Evolutionary conservation across 2,329 filamentous ascomycete genomes (phyloP).

Genomic region (Bipolaris cookei): DNA sequence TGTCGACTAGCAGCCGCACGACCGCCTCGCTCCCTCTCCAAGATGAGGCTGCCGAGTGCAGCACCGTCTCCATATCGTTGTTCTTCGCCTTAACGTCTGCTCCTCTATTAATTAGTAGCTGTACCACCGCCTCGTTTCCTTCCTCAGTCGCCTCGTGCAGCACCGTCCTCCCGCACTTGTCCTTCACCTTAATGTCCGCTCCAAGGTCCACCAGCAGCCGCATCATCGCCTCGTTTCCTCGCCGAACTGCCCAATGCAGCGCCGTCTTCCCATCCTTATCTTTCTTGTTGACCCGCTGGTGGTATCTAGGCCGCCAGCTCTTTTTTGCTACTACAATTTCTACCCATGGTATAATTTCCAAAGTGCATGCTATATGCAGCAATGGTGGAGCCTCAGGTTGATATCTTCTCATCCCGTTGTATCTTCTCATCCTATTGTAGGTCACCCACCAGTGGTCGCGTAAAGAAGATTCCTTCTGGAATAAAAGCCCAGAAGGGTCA

Average conservation of each 20-base stretch:
- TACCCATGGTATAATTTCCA: constrained; percentile 13
- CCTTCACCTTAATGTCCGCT: constrained; percentile 8
- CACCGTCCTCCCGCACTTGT: neutral
- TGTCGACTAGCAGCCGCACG: no score
- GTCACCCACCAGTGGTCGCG: neutral
- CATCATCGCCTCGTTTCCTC: neutral
- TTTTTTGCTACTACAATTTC: neutral
- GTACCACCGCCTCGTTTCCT: neutral
- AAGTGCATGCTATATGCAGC: neutral
- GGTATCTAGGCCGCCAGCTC: neutral
- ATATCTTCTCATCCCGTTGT: neutral
- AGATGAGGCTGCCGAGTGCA: constrained; percentile 3
- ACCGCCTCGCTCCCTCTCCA: no score
- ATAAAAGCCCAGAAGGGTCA: constrained; percentile 6
- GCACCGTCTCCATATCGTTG: neutral
- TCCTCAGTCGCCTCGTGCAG: neutral
- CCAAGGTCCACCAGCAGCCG: neutral
- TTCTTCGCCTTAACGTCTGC: neutral
- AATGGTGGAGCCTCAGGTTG: neutral
- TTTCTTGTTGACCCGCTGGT: neutral
- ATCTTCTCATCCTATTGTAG: neutral
- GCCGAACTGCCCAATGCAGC: constrained; percentile 1
- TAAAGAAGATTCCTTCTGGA: neutral
- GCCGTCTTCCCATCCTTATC: neutral
- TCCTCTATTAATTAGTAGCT: neutral